phyloP scores from a whole-genome alignment of 1,284 basidiomycete species.

The Cutaneotrichosporon dermatis region DNA sequence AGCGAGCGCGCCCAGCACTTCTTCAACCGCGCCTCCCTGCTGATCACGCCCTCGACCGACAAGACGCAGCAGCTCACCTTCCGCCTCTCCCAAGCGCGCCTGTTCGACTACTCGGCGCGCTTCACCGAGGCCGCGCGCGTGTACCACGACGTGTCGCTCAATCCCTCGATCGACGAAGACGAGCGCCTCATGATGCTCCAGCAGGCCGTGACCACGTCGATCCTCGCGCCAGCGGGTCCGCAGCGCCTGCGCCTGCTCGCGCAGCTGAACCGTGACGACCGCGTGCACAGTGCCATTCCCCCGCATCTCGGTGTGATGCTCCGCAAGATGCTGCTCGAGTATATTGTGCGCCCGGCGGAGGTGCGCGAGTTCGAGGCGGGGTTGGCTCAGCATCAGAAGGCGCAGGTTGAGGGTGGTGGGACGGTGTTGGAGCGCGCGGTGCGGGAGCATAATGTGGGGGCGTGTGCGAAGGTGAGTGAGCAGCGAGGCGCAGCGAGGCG shows the following conservation, averaged over 20 bases:
- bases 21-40: constrained; percentile 88
- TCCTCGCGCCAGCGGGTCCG: constrained; percentile 95
- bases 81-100: constrained; percentile 79
- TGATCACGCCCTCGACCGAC: constrained; percentile 72
- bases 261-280: constrained; percentile 88
- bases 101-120: constrained; percentile 83
- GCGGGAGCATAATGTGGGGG: constrained; percentile 95
- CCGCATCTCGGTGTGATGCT: constrained; percentile 68
- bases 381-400: constrained; percentile 87
- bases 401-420: constrained; percentile 69
- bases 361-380: constrained; percentile 82
- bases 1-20: constrained; percentile 86
- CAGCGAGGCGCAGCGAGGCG: too few relatives aligned
- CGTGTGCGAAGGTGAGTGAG: constrained; percentile 66
- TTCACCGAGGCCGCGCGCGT: constrained; percentile 92
- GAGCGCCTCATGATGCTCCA: constrained; percentile 82
- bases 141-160: constrained; percentile 90
- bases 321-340: constrained; percentile 94
- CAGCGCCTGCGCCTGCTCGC: constrained; percentile 88
- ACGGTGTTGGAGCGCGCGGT: constrained; percentile 97
- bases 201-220: constrained; percentile 89
- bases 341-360: constrained; percentile 83
- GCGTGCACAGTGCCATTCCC: constrained; percentile 61
- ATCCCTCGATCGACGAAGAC: constrained; percentile 80
- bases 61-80: constrained; percentile 72